These are phyloP conservation scores for Venturia carpophila DNA, from an alignment of 2,329 filamentous ascomycete genomes.

Conservation along the genomic window DNA sequence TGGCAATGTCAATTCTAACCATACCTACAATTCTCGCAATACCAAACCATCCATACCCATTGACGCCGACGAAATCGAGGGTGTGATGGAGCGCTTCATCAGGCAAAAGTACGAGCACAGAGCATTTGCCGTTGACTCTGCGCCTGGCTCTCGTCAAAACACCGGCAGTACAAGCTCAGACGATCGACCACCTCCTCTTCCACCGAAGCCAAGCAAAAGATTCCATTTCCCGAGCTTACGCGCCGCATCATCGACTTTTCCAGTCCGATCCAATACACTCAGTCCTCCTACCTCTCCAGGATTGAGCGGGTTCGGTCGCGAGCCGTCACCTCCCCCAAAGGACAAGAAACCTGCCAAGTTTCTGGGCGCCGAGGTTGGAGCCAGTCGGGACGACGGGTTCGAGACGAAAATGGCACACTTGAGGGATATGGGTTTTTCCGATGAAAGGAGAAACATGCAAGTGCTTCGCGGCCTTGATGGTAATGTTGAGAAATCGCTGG, in stretches of 20 bases:
- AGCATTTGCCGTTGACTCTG: conserved; percentile 37
- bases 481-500: conserved; percentile 77
- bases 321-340: conserved; percentile 33
- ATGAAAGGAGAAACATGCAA: conserved; percentile 71
- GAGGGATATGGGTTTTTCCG: conserved; percentile 84
- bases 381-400: conserved; percentile 46
- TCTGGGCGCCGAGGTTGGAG: conserved; percentile 41
- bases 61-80: conserved; percentile 86
- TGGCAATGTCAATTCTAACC: conserved; percentile 80
- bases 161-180: conserved; percentile 50
- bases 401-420: conserved; percentile 71
- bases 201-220: conserved; percentile 52
- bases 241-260: conserved; percentile 64
- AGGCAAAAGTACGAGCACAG: conserved; percentile 82
- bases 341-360: conserved; percentile 17
- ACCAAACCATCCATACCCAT: conserved; percentile 76
- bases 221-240: conserved; percentile 55
- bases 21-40: conserved; percentile 79
- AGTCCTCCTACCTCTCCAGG: conserved; percentile 30
- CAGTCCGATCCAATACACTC: conserved; percentile 51
- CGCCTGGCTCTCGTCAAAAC: conserved; percentile 43
- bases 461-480: conserved; percentile 78
- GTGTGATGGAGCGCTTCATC: conserved; percentile 92
- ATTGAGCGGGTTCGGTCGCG: conserved; percentile 26
- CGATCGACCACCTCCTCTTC: conserved; percentile 49